Evolutionary conservation across 768 basidiomycete species (phyloP).

Genomic region (Hortiboletus campestris): DNA sequence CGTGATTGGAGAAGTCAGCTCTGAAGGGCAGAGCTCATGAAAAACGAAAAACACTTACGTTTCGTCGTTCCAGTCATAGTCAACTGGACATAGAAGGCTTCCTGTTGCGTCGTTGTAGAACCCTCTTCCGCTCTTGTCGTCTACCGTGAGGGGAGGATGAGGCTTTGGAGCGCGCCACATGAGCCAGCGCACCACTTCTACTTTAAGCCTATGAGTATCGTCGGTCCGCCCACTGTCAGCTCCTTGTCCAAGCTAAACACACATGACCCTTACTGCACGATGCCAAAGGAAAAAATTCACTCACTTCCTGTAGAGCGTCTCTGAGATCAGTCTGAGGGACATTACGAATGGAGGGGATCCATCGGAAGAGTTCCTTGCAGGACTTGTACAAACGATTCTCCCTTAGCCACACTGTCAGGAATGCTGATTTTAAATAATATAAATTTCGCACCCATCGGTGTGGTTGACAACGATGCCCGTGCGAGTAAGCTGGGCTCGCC

Average conservation of each 20-base stretch:
- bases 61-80: not conserved
- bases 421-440: too few relatives aligned
- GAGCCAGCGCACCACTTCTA: not conserved
- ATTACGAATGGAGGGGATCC: not conserved
- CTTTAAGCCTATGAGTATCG: not conserved
- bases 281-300: not conserved
- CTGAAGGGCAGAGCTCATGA: not conserved
- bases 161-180: not conserved
- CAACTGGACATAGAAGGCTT: not conserved
- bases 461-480: too few relatives aligned
- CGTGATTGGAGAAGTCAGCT: not conserved
- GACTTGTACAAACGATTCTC: not conserved
- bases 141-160: not conserved
- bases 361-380: not conserved
- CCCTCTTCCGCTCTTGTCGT: not conserved
- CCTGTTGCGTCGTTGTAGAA: not conserved
- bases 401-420: not conserved
- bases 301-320: not conserved
- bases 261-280: too few relatives aligned
- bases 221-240: not conserved
- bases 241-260: not conserved
- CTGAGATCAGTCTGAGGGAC: not conserved
- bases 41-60: not conserved
- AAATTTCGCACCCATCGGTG: too few relatives aligned
- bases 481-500: too few relatives aligned